Percentiles rank a stretch among this genome's conserved stretches.
Evolutionary conservation across 768 basidiomycete species (phyloP).

Genomic region (Panaeolus cyanescens): DNA sequence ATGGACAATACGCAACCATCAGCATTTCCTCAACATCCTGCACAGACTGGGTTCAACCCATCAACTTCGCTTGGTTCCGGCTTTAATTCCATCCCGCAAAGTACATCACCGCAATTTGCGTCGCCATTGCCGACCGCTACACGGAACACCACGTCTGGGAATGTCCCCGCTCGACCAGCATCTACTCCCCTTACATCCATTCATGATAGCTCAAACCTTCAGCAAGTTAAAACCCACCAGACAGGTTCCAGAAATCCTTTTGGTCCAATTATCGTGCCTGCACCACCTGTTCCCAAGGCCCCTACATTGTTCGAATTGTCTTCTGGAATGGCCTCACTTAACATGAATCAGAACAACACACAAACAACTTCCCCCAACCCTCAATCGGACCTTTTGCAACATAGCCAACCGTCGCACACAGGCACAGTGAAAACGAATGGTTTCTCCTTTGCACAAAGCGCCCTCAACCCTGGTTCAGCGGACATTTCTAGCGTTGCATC

Average conservation of each 20-base stretch:
- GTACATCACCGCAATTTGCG: neutral
- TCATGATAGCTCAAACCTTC: constrained; percentile 46
- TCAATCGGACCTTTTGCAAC: constrained; percentile 18
- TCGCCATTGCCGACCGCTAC: neutral
- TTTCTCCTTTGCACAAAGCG: constrained; percentile 41
- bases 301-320: constrained; percentile 84
- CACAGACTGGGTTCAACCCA: constrained; percentile 13
- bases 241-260: constrained; percentile 98
- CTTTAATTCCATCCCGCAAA: constrained; percentile 13
- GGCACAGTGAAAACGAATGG: constrained; percentile 25
- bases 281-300: constrained; percentile 69
- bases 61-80: constrained; percentile 14
- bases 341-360: constrained; percentile 11
- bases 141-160: constrained; percentile 16
- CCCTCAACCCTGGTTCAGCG: constrained; percentile 47
- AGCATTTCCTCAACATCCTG: constrained; percentile 10
- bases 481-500: constrained; percentile 74
- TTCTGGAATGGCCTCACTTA: constrained; percentile 39
- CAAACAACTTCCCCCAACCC: constrained; percentile 12
- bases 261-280: constrained; percentile 65
- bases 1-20: constrained; percentile 16
- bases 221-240: constrained; percentile 81
- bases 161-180: constrained; percentile 58
- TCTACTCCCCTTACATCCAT: constrained; percentile 68
- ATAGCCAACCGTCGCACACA: constrained; percentile 29